Evolutionary conservation across 2,329 filamentous ascomycete genomes (phyloP).

Genomic region (Metarhizium rileyi): DNA sequence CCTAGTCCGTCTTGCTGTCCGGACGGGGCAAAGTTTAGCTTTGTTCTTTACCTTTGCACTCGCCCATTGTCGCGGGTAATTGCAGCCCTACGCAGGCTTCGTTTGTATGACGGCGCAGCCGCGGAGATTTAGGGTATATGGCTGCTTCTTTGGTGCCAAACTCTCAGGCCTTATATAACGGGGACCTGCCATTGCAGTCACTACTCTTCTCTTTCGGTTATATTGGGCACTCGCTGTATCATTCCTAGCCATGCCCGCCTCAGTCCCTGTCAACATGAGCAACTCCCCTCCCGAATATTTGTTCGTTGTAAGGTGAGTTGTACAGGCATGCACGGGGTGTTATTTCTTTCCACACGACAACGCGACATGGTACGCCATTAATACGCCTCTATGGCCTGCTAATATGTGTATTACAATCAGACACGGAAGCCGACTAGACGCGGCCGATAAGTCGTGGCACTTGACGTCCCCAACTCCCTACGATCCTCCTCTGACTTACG

Average conservation of each 20-base stretch:
- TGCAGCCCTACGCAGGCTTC: not conserved
- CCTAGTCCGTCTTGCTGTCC: not conserved
- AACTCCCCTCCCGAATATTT: conserved; percentile 27
- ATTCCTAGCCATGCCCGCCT: not conserved
- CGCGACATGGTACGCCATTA: no score
- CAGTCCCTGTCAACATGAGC: conserved; percentile 6
- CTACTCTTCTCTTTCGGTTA: not conserved
- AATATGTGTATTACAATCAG: conserved; percentile 28
- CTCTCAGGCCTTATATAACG: not conserved
- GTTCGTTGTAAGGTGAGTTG: conserved; percentile 32
- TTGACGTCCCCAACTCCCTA: conserved; percentile 87
- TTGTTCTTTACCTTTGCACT: not conserved
- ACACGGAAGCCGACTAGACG: conserved; percentile 89
- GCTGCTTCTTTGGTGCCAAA: not conserved
- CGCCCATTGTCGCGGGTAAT: not conserved
- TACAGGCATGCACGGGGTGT: no score
- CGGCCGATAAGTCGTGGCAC: conserved; percentile 92
- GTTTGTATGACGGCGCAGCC: not conserved
- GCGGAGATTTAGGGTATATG: not conserved
- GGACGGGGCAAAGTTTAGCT: not conserved
- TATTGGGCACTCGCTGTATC: not conserved
- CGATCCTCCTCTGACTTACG: conserved; percentile 89
- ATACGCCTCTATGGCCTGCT: not conserved
- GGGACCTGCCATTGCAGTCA: not conserved
- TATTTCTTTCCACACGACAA: no score